These are phyloP conservation scores for Globomyces pollinis-pini DNA, from an alignment of 192 early-diverging fungal species.

Conservation along the genomic window DNA sequence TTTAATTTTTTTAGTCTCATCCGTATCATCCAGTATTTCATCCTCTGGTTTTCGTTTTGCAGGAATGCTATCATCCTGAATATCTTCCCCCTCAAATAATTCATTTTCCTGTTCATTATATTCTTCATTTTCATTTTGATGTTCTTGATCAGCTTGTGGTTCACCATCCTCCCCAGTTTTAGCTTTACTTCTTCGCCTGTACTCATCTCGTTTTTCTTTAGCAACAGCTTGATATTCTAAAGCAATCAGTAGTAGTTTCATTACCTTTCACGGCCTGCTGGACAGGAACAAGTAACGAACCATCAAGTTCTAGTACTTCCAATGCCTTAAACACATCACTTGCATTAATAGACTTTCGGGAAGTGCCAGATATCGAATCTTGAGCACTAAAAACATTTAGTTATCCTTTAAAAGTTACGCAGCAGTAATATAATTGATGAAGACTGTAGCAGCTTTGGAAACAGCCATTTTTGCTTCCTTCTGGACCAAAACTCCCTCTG, in stretches of 20 bases:
- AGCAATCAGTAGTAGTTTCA: background rate
- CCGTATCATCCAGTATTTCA: too few species aligned
- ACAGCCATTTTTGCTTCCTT: background rate
- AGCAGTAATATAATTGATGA: slow-evolving; percentile 34
- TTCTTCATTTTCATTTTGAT: background rate
- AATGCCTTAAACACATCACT: slow-evolving; percentile 29
- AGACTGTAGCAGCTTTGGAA: slow-evolving; percentile 14
- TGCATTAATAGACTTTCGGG: slow-evolving; percentile 19
- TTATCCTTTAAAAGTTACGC: slow-evolving; percentile 18
- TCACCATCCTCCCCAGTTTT: background rate
- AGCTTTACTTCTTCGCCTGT: slow-evolving; percentile 14
- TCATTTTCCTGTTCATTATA: too few species aligned
- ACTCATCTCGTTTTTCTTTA: slow-evolving; percentile 26
- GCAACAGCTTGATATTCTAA: slow-evolving; percentile 6
- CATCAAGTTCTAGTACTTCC: slow-evolving; percentile 26
- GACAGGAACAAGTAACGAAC: slow-evolving; percentile 16
- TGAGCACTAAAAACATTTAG: too few species aligned
- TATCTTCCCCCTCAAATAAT: too few species aligned
- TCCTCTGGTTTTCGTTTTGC: too few species aligned
- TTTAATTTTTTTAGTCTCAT: too few species aligned
- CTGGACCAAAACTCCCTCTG: background rate
- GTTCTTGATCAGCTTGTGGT: slow-evolving; percentile 2
- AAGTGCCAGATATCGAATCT: background rate
- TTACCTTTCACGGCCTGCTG: slow-evolving; percentile 26
- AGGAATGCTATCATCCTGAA: too few species aligned